These are phyloP conservation scores for Panaeolus cyanescens DNA, from an alignment of 768 basidiomycete species.

Conservation along the genomic window DNA sequence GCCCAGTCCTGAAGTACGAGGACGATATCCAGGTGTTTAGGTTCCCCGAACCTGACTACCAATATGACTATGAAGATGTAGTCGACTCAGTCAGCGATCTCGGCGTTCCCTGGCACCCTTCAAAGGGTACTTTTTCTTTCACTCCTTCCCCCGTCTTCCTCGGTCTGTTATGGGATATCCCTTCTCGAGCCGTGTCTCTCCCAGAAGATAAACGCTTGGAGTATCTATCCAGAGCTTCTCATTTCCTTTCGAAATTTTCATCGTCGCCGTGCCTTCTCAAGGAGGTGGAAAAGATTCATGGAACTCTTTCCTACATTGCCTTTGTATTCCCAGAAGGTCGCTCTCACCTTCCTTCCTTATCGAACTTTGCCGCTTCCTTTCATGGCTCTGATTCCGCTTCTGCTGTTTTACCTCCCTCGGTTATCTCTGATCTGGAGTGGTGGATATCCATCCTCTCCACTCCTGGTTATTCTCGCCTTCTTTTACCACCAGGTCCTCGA, in stretches of 20 bases:
- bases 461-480: constrained; percentile 3
- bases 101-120: constrained; percentile 28
- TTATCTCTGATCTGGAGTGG: constrained; percentile 28
- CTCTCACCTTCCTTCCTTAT: constrained; percentile 22
- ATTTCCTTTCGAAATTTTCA: constrained; percentile 12
- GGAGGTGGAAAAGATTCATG: constrained; percentile 25
- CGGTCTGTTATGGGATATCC: constrained; percentile 36
- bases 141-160: constrained; percentile 23
- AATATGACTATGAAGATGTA: constrained; percentile 19
- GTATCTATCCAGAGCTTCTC: constrained; percentile 18
- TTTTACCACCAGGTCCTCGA: constrained; percentile 10
- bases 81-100: constrained; percentile 16
- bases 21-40: constrained; percentile 16
- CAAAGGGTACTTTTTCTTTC: constrained; percentile 26
- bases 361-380: constrained; percentile 22
- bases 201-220: constrained; percentile 29
- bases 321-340: constrained; percentile 26
- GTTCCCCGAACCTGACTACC: constrained; percentile 2
- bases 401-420: constrained; percentile 10
- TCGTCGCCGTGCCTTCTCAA: constrained; percentile 12
- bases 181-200: constrained; percentile 22
- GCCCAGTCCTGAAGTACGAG: constrained; percentile 6
- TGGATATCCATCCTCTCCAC: constrained; percentile 20
- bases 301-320: constrained; percentile 6
- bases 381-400: constrained; percentile 10